Conservation (phyloP, 257 asterid genomes). For the Fraxinus cuspidata region DNA sequence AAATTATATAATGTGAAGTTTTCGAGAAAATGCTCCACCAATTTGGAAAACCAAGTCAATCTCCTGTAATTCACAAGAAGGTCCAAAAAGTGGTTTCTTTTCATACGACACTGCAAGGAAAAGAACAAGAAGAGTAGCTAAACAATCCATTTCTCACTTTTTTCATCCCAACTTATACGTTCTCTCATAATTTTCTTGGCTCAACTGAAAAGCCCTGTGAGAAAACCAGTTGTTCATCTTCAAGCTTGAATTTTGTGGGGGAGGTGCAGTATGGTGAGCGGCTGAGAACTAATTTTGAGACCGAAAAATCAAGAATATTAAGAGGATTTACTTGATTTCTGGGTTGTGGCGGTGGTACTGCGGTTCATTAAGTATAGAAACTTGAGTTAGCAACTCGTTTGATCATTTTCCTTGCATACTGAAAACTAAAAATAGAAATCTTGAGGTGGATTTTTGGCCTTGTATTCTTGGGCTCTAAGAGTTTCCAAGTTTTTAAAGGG, state of each 20-base stretch:
- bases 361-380: no score
- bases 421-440: slow-evolving; percentile 2
- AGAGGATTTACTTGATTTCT: no score
- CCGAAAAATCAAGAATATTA: no score
- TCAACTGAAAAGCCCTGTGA: slow-evolving; percentile 15
- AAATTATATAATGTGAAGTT: no score
- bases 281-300: no score
- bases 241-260: not conserved
- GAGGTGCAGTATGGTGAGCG: not conserved
- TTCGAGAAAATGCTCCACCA: not conserved
- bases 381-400: slow-evolving; percentile 3
- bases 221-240: not conserved
- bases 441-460: slow-evolving; percentile 29
- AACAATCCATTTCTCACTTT: no score
- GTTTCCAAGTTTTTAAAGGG: slow-evolving; percentile 22
- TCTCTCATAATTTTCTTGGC: not conserved
- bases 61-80: not conserved
- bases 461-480: not conserved
- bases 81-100: not conserved
- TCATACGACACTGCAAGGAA: no score
- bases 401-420: slow-evolving; percentile 15
- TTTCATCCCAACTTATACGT: no score
- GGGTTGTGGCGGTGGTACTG: slow-evolving; percentile 18
- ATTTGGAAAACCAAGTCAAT: no score
- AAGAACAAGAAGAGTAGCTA: no score